A percentile compares a stretch with the other conserved stretches of the same genome.
Evolutionary conservation across 2,329 filamentous ascomycete genomes (phyloP).

Genomic region (Sclerotiophoma versabilis): DNA sequence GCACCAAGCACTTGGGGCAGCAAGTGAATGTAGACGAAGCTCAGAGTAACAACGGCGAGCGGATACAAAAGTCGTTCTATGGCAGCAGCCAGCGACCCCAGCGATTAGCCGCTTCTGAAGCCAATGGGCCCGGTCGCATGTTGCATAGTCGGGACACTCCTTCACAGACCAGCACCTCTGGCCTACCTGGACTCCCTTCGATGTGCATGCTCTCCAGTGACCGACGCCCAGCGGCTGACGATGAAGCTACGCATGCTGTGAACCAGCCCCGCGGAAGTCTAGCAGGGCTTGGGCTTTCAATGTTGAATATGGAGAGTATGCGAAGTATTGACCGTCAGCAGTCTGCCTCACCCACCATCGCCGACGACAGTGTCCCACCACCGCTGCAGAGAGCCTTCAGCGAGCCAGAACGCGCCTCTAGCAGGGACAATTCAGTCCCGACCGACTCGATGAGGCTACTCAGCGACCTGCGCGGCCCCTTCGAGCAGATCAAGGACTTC

Average conservation of each 20-base stretch:
- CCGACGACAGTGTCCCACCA: conserved; percentile 29
- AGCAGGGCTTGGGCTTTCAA: conserved; percentile 44
- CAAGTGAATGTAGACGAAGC: conserved; percentile 19
- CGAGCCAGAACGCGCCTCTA: conserved; percentile 26
- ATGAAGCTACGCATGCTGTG: conserved; percentile 28
- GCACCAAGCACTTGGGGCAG: conserved; percentile 15
- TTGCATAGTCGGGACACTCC: conserved; percentile 31
- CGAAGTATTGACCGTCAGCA: conserved; percentile 34
- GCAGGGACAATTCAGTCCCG: conserved; percentile 30
- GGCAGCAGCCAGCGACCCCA: conserved; percentile 23
- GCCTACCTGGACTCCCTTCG: conserved; percentile 47
- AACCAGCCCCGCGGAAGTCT: conserved; percentile 31
- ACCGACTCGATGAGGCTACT: conserved; percentile 20
- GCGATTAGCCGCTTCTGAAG: conserved; percentile 25
- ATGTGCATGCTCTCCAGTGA: conserved; percentile 49
- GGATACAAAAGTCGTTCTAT: conserved; percentile 19
- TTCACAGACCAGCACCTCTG: conserved; percentile 44
- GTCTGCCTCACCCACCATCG: conserved; percentile 42
- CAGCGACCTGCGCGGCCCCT: conserved; percentile 27
- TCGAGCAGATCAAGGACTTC: conserved; percentile 40
- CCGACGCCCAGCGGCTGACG: conserved; percentile 35
- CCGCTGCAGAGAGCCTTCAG: conserved; percentile 23
- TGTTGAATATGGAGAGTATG: conserved; percentile 37
- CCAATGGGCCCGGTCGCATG: conserved; percentile 28
- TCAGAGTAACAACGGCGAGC: conserved; percentile 12